Conservation (phyloP, 2,329 filamentous ascomycete genomes). For the Fusarium domesticum region DNA sequence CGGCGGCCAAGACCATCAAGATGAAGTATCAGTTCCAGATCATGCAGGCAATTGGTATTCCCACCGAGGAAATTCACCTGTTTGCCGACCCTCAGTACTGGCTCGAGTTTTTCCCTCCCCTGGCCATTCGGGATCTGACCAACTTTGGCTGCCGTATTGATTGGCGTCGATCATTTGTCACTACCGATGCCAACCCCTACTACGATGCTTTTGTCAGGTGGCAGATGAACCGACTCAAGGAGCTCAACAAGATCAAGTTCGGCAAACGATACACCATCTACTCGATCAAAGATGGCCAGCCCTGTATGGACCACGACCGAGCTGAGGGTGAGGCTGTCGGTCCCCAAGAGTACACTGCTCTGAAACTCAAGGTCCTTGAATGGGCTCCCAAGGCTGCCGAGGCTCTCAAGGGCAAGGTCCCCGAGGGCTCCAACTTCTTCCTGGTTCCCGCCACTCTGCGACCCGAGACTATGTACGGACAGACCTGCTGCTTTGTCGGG, state of each 20-base stretch:
- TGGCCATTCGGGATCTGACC: slow-evolving; percentile 67
- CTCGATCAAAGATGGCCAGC: slow-evolving; percentile 46
- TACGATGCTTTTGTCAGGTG: slow-evolving; percentile 94
- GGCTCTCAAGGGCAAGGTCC: slow-evolving; percentile 72
- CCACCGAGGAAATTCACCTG: slow-evolving; percentile 82
- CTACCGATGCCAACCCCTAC: slow-evolving; percentile 94
- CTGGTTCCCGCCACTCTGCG: slow-evolving; percentile 89
- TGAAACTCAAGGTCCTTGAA: slow-evolving; percentile 88
- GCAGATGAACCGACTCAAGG: slow-evolving; percentile 93
- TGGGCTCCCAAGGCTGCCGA: slow-evolving; percentile 77
- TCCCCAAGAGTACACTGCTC: slow-evolving; percentile 86
- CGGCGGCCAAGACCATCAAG: slow-evolving; percentile 82
- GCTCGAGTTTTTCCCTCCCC: slow-evolving; percentile 77
- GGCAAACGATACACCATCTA: slow-evolving; percentile 93
- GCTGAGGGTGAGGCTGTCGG: slow-evolving; percentile 50
- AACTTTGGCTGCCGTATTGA: slow-evolving; percentile 85
- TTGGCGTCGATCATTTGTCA: slow-evolving; percentile 90
- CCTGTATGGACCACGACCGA: slow-evolving; percentile 49
- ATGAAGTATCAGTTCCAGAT: slow-evolving; percentile 96
- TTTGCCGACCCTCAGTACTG: slow-evolving; percentile 91
- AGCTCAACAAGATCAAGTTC: slow-evolving; percentile 89
- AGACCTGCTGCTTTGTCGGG: slow-evolving; percentile 92
- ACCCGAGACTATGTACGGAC: slow-evolving; percentile 98
- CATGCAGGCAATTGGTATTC: slow-evolving; percentile 87
- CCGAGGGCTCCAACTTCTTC: slow-evolving; percentile 75